Conservation (phyloP, 2,329 filamentous ascomycete species). For the Fusarium marasasianum region DNA sequence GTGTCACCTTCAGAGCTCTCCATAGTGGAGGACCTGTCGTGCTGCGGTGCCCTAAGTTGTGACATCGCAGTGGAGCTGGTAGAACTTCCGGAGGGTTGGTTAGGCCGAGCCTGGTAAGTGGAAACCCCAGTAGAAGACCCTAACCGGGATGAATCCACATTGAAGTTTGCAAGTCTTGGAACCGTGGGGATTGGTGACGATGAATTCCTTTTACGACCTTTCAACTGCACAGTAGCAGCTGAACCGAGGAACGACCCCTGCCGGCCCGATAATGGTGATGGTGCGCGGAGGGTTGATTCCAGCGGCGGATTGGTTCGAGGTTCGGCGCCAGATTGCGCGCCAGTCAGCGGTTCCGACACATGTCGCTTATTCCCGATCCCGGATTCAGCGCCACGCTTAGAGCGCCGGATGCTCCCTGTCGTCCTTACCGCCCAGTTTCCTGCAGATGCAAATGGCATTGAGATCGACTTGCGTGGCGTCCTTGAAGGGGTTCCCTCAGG, state of each 20-base stretch:
- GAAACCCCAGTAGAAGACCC: constrained; percentile 54
- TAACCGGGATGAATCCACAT: constrained; percentile 61
- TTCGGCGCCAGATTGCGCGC: constrained; percentile 44
- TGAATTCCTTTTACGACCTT: constrained; percentile 54
- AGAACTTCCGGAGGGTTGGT: constrained; percentile 55
- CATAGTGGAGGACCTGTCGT: constrained; percentile 64
- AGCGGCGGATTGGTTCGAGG: constrained; percentile 40
- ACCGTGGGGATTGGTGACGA: constrained; percentile 67
- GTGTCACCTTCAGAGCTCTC: constrained; percentile 76
- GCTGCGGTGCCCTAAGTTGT: constrained; percentile 46
- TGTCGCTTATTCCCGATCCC: constrained; percentile 59
- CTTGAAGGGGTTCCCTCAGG: constrained; percentile 55
- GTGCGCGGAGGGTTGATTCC: constrained; percentile 39
- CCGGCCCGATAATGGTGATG: constrained; percentile 28
- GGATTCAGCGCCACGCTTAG: constrained; percentile 59
- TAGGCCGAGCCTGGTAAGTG: constrained; percentile 49
- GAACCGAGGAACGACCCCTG: constrained; percentile 41
- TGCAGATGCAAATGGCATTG: constrained; percentile 68
- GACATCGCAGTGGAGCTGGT: constrained; percentile 56
- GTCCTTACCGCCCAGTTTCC: constrained; percentile 63
- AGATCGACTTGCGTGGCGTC: constrained; percentile 62
- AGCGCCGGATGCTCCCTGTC: constrained; percentile 63
- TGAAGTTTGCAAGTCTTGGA: constrained; percentile 63
- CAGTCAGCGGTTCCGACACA: constrained; percentile 61
- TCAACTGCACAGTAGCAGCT: constrained; percentile 39